A percentile compares a stretch with the other conserved stretches of the same genome.
Evolutionary conservation across 768 basidiomycete species (phyloP).

Genomic region (Termitomyces sp.): DNA sequence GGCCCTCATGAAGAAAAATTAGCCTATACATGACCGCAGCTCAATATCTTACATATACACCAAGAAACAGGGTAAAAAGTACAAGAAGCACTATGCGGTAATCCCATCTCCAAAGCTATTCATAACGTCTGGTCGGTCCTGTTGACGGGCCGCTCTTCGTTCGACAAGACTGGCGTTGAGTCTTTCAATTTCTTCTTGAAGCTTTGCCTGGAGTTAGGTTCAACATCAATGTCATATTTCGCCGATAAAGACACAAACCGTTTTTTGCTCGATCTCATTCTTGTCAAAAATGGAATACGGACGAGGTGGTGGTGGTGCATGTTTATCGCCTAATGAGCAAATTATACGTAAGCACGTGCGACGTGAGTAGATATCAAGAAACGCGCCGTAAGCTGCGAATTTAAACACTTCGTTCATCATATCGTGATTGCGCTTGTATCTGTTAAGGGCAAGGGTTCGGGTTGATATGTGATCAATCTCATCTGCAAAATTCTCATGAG

Average conservation of each 20-base stretch:
- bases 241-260: constrained; percentile 31
- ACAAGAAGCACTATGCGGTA: neutral
- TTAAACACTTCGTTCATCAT: constrained; percentile 80
- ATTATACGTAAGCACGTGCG: neutral
- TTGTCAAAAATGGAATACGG: constrained; percentile 61
- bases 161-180: constrained; percentile 45
- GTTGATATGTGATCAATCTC: constrained; percentile 70
- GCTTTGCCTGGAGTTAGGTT: constrained; percentile 52
- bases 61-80: neutral
- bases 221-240: neutral
- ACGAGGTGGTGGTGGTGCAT: constrained; percentile 27
- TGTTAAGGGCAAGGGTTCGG: constrained; percentile 60
- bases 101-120: constrained; percentile 8
- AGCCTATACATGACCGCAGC: neutral
- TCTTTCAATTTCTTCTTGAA: constrained; percentile 52
- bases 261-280: constrained; percentile 49
- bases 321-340: constrained; percentile 35
- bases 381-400: constrained; percentile 60
- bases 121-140: constrained; percentile 5
- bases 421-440: constrained; percentile 79
- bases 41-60: neutral
- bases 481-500: constrained; percentile 28
- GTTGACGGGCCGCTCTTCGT: constrained; percentile 25
- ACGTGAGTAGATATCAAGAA: neutral
- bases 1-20: neutral